Evolutionary conservation across 2,329 filamentous ascomycete genomes (phyloP), one percentile per base, ranked within the genome.

Genomic region (Rutstroemia sp.): DNA sequence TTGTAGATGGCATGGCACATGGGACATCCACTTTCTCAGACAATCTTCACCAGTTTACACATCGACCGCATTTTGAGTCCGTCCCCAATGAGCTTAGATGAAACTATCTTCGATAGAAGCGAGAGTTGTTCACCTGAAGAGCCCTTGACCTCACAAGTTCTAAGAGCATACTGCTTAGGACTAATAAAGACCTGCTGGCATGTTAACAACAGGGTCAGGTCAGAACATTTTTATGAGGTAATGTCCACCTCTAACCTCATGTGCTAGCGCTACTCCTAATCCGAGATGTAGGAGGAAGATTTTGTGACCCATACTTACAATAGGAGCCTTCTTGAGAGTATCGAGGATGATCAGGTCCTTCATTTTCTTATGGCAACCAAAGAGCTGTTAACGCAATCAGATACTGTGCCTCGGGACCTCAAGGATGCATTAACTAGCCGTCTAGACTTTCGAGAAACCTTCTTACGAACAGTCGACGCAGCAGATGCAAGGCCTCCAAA

Each of bases 21-120:
- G 64, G 94, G 95, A n/a, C 92, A 96, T 67, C 91, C 94, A 1
- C 80, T 99, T 8, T 95, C 92, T 1, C 94, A 97, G 70, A 97
- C 94, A 0, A 75, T 99, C 1, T 91, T 97, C 69, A 96, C 92
- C 5, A 96, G 90, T 52, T 78, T 95, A 36, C 94, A 99, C 70
- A 82, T 97, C 56, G 92, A 96, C 65, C 84, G 83, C 49, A 77
- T 99, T 16, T 75, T 96, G 58, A 87, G 84, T 73, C 86, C 88
- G 0, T 77, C 80, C 30, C 86, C 88, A 4, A 75, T 73, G 38
- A 79, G 71, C 5, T 73, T 95, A 25, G 74, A 84, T 3, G 66
- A 63, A 46, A 64, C 58, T 30, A 58, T 57, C 25, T 63, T 65
- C 62, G 63, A 64, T 50, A 58, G 55, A 48, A 62, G 61, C 3